Conservation (phyloP, 192 early-diverging fungal genomes). For the Rhizophagus clarus region DNA sequence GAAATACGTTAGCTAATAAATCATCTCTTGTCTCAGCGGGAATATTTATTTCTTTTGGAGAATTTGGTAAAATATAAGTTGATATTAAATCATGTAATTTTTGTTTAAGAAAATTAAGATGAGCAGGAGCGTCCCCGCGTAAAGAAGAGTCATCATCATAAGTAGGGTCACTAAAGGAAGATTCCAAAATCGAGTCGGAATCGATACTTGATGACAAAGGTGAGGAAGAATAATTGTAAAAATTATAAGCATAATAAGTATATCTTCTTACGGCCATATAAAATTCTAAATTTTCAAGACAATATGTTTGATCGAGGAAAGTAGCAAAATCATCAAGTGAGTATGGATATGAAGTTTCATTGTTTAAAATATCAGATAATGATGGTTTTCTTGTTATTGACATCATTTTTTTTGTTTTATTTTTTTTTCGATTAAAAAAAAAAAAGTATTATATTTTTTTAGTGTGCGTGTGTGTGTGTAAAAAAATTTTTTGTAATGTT, state of each 20-base stretch:
- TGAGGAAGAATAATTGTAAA: conserved; percentile 18
- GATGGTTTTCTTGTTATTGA: conserved; percentile 18
- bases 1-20: conserved; percentile 22
- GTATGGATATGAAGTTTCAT: conserved; percentile 32
- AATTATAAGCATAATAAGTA: conserved; percentile 13
- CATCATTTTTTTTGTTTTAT: no score
- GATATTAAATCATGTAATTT: conserved; percentile 32
- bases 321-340: conserved; percentile 34
- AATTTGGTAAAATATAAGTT: conserved; percentile 28
- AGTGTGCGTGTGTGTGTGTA: no score
- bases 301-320: conserved; percentile 38
- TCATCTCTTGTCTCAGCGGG: conserved; percentile 16
- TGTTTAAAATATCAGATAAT: conserved; percentile 31
- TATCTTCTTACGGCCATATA: conserved; percentile 39
- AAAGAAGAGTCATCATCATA: background rate
- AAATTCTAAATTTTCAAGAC: conserved; percentile 40
- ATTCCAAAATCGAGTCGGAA: background rate
- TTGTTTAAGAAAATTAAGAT: conserved; percentile 29
- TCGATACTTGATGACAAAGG: background rate
- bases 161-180: background rate
- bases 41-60: conserved; percentile 39
- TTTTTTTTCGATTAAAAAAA: no score
- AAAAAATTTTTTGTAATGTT: no score
- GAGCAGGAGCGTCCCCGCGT: conserved; percentile 16
- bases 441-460: no score